Evolutionary conservation across 768 basidiomycete genomes (phyloP), one percentile per base, ranked within the genome.

Genomic region (Atractiella rhizophila): DNA sequence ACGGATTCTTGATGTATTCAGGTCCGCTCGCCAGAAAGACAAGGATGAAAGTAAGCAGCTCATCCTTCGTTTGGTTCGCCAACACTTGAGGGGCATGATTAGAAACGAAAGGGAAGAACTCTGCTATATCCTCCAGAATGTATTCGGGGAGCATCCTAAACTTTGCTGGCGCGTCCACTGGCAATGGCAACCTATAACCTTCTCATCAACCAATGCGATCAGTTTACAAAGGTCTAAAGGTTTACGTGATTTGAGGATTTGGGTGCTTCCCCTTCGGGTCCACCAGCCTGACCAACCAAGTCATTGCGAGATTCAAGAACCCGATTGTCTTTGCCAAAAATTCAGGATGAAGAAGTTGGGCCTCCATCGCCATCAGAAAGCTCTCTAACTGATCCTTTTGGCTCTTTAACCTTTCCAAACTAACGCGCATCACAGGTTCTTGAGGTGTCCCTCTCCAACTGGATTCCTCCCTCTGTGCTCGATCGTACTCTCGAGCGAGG

Each of bases 1-100:
- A 94, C 0, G 91, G 91, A 51, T 96, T 98, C 64, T 91, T 91
- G 66, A 98, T 86, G 57, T 85, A 96, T 70, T 81, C 83, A n/a
- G n/a, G n/a, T n/a, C n/a, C n/a, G 0, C 86, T 88, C 28, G 81
- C 83, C 45, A 98, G 62, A 66, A 94, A 94, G 2, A 81, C 83
- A 50, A 98, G 62, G 16, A 73, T 68, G 60, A 94, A 96, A 1
- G 73, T 69, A 50, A 96, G 62, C 12, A 96, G 62, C 49, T 85
- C 83, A 10, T 71, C 69, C 62, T 81, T 86, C 33, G 85, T 83
- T 0, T 75, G 66, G 36, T 79, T 60, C 44, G 82, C 76, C 37
- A 94, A 69, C 38, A 75, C 79, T 33, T 82, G 71, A 0, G 82
- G 83, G 6, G 57, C 47, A 42, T 58, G 56, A 18, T 58, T 71